A percentile compares a stretch with the other conserved stretches of the same genome.
Evolutionary conservation across 1,284 basidiomycete species (phyloP).

Genomic region (Ustilago curta): DNA sequence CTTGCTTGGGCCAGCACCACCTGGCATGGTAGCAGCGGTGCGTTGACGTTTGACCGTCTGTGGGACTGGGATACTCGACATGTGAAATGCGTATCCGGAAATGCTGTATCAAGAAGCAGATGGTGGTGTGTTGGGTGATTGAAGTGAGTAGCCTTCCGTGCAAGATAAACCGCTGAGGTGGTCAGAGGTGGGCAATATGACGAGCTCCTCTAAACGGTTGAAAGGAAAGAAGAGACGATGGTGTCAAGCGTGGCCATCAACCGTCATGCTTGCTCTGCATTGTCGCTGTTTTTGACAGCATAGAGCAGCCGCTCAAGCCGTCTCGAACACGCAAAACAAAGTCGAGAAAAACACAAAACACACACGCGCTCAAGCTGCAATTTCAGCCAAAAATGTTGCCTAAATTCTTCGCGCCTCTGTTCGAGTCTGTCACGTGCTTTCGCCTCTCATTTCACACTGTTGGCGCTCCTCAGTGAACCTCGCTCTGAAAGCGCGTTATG

Average conservation of each 20-base stretch:
- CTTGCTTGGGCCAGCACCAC: constrained; percentile 42
- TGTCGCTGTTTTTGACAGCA: constrained; percentile 4
- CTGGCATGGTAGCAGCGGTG: constrained; percentile 26
- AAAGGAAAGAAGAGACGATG: no score
- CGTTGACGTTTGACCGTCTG: constrained; percentile 52
- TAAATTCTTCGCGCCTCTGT: constrained; percentile 20
- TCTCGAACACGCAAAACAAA: constrained; percentile 6
- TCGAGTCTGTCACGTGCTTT: constrained; percentile 27
- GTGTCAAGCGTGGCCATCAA: no score
- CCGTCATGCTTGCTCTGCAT: neutral
- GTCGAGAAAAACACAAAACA: constrained; percentile 10
- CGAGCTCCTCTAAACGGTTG: no score
- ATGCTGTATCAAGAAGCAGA: neutral
- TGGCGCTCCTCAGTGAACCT: neutral
- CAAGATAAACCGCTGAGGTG: no score
- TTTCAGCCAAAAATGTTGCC: neutral
- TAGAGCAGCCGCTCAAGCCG: no score
- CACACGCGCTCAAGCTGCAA: neutral
- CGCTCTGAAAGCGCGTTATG: neutral
- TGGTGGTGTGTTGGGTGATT: neutral
- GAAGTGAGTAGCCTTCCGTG: no score
- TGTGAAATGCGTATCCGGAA: neutral
- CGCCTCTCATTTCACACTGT: neutral
- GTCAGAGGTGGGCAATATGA: no score
- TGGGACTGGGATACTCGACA: constrained; percentile 52